phyloP scores from a whole-genome alignment of 164 flowering plant species.

The Tetrastigma voinierianum region DNA sequence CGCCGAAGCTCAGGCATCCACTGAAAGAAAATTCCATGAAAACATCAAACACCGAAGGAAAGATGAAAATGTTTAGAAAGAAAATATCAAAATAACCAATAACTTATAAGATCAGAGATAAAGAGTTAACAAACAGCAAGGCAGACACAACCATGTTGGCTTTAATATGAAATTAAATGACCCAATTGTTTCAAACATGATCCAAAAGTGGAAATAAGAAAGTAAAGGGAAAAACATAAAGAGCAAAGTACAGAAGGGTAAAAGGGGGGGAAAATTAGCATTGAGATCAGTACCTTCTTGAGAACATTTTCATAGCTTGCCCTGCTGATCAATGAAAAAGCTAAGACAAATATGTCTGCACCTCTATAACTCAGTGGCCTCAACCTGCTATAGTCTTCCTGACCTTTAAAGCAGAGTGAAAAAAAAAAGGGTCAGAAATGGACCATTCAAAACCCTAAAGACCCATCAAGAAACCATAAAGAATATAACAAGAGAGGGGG shows the following conservation, averaged over 20 bases:
- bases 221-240: constrained; percentile 2
- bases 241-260: background rate
- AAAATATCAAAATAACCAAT: background rate
- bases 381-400: constrained; percentile 97
- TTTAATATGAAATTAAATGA: constrained; percentile 12
- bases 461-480: background rate
- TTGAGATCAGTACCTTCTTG: constrained; percentile 68
- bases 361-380: constrained; percentile 99
- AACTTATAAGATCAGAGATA: no score
- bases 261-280: background rate
- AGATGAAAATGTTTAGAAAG: background rate
- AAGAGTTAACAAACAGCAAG: background rate
- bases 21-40: constrained; percentile 35
- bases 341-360: constrained; percentile 93
- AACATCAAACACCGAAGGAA: background rate
- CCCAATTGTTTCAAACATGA: constrained; percentile 19
- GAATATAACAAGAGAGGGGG: background rate
- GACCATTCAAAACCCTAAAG: background rate
- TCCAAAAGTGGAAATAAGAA: background rate
- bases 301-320: constrained; percentile 99
- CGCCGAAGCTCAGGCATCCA: constrained; percentile 99
- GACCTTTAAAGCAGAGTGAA: constrained; percentile 53
- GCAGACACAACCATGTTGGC: background rate
- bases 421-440: background rate
- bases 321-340: constrained; percentile 91